phyloP scores from a whole-genome alignment of 148 eudicot genomes.

The Rheum nobile region DNA sequence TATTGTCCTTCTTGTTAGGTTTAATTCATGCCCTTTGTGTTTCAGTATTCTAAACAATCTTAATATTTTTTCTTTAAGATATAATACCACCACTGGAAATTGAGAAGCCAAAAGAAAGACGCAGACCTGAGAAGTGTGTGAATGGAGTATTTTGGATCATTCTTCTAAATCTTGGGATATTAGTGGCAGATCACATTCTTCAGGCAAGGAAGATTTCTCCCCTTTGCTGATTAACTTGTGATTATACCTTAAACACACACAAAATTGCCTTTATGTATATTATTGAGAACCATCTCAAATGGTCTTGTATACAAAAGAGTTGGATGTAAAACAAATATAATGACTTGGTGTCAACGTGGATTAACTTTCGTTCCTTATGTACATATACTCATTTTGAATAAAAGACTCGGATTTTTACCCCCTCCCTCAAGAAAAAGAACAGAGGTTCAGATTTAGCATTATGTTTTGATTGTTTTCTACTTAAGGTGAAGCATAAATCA shows the following conservation, averaged over 20 bases:
- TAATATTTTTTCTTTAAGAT: constrained; percentile 38
- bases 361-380: not conserved
- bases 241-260: too few species aligned
- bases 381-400: not conserved
- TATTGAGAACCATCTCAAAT: too few species aligned
- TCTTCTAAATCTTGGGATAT: constrained; percentile 83
- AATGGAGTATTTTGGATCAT: constrained; percentile 91
- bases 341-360: not conserved
- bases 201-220: constrained; percentile 42
- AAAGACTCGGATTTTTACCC: not conserved
- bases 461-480: not conserved
- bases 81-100: constrained; percentile 77
- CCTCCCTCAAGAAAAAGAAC: too few species aligned
- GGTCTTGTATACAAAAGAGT: not conserved
- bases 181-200: constrained; percentile 69
- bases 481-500: not conserved
- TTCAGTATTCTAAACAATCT: not conserved
- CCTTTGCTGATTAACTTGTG: not conserved
- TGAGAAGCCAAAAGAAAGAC: constrained; percentile 40
- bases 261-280: not conserved
- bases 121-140: constrained; percentile 62
- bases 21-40: not conserved
- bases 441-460: not conserved
- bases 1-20: too few species aligned
- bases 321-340: not conserved